Conservation (phyloP, 1,284 basidiomycete genomes). For the Baeospora myosura region DNA sequence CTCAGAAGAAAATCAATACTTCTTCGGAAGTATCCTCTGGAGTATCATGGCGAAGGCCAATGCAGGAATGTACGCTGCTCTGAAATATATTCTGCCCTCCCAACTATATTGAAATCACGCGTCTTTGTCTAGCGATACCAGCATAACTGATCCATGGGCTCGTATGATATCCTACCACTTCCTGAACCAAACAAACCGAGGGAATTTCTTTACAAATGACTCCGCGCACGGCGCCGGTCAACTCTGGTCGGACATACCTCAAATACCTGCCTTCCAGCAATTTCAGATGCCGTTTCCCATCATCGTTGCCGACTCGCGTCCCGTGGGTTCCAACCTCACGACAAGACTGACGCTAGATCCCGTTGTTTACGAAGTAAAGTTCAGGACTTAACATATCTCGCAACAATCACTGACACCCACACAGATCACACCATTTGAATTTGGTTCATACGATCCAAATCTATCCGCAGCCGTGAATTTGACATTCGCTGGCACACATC, state of each 20-base stretch:
- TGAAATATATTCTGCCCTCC: conserved; percentile 8
- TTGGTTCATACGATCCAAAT: conserved; percentile 63
- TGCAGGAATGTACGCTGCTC: conserved; percentile 41
- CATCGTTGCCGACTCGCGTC: conserved; percentile 46
- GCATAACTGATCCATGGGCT: conserved; percentile 55
- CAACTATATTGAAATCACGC: conserved; percentile 5
- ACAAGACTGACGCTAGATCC: conserved; percentile 35
- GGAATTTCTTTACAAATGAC: conserved; percentile 54
- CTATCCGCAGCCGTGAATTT: conserved; percentile 55
- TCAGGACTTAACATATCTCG: not conserved
- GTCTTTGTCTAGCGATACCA: conserved; percentile 42
- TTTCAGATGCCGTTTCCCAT: conserved; percentile 50
- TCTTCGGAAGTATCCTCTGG: conserved; percentile 52
- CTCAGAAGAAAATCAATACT: conserved; percentile 43
- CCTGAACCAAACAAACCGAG: conserved; percentile 49
- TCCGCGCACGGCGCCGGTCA: conserved; percentile 59
- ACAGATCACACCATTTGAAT: conserved; percentile 56
- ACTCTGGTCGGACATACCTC: conserved; percentile 52
- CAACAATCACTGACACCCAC: not conserved
- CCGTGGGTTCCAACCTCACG: conserved; percentile 36
- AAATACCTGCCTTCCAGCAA: conserved; percentile 38
- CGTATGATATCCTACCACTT: conserved; percentile 64
- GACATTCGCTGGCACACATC: conserved; percentile 51
- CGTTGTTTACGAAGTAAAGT: conserved; percentile 51
- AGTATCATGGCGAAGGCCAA: conserved; percentile 51